These are phyloP conservation scores for Trichothecium roseum DNA, from an alignment of 2,329 filamentous ascomycete genomes.

Conservation along the genomic window DNA sequence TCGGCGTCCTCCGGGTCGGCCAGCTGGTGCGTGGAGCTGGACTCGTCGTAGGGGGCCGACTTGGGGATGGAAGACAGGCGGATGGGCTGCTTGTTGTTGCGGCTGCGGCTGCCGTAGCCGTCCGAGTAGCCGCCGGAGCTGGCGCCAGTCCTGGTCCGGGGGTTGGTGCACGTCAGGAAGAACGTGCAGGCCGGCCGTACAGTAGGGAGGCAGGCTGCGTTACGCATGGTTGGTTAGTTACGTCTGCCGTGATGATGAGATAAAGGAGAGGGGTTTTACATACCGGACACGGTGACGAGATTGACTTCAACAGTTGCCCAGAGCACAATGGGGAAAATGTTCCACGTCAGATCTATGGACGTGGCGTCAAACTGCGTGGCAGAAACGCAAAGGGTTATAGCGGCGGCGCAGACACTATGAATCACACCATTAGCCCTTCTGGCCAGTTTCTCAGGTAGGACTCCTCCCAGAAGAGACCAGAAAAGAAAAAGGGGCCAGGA, in stretches of 20 bases:
- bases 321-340: conserved; percentile 6
- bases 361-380: conserved; percentile 5
- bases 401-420: conserved; percentile 6
- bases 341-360: conserved; percentile 6
- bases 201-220: conserved; percentile 4
- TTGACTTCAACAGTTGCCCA: conserved; percentile 6
- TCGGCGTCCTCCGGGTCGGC: conserved; percentile 6
- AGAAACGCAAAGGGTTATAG: conserved; percentile 5
- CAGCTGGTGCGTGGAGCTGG: conserved; percentile 7
- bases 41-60: conserved; percentile 7
- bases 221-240: neutral
- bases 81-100: conserved; percentile 5
- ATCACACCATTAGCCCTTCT: neutral
- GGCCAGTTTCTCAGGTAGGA: too few relatives aligned
- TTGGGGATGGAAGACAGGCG: conserved; percentile 5
- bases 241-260: neutral
- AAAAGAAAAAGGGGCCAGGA: neutral
- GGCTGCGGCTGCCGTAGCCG: conserved; percentile 1
- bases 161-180: conserved; percentile 6
- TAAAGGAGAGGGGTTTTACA: neutral
- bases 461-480: neutral
- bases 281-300: conserved; percentile 6
- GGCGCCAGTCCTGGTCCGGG: conserved; percentile 2
- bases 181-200: conserved; percentile 6
- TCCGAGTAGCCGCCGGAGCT: conserved; percentile 4